phyloP scores from a whole-genome alignment of 495 filamentous ascomycete species.

The Aspergillus steynii region DNA sequence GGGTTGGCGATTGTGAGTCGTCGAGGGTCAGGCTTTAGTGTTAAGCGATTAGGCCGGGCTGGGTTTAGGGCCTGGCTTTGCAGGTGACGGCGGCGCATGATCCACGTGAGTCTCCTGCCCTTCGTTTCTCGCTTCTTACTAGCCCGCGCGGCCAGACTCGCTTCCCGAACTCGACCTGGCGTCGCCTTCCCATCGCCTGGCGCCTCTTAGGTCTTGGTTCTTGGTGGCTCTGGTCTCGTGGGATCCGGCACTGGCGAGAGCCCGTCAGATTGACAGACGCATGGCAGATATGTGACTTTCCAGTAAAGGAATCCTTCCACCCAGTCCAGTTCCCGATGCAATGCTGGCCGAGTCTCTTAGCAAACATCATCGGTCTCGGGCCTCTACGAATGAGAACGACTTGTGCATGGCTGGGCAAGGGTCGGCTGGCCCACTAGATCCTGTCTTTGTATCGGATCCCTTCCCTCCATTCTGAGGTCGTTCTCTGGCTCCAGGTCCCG shows the following conservation, averaged over 20 bases:
- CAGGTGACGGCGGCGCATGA: not conserved
- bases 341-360: not conserved
- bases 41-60: too few relatives aligned
- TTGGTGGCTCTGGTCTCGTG: not conserved
- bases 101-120: not conserved
- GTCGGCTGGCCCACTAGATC: not conserved
- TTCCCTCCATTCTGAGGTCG: constrained; percentile 6
- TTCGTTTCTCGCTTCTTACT: too few relatives aligned
- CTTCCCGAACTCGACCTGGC: not conserved
- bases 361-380: not conserved
- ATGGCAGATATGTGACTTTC: not conserved
- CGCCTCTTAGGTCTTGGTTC: not conserved
- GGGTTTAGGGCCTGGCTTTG: not conserved
- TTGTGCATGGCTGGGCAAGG: not conserved
- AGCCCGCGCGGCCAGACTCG: not conserved
- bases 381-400: constrained; percentile 2
- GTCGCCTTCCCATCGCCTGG: not conserved
- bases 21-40: too few relatives aligned
- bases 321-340: not conserved
- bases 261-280: not conserved
- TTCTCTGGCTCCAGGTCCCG: constrained; percentile 6
- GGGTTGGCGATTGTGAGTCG: too few relatives aligned
- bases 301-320: not conserved
- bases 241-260: too few relatives aligned
- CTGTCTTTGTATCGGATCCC: constrained; percentile 1